Evolutionary conservation across 1,139 yeast species (phyloP).

Genomic region (Pichia sp.): DNA sequence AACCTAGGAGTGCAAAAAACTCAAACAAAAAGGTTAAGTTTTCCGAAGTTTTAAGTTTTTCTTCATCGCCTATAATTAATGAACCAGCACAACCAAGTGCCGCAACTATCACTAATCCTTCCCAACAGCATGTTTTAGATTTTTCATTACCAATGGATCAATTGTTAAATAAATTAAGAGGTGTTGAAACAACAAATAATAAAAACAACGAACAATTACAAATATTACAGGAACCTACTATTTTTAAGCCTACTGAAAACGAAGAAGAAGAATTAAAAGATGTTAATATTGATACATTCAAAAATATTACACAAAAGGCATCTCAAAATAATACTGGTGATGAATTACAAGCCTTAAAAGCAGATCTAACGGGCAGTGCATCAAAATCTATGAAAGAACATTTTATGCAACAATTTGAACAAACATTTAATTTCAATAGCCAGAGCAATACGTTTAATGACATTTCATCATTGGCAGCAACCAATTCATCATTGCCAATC

Average conservation of each 20-base stretch:
- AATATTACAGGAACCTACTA: constrained; percentile 1
- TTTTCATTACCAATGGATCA: constrained; percentile 71
- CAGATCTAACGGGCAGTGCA: constrained; percentile 29
- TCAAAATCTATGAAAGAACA: constrained; percentile 30
- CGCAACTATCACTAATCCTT: constrained; percentile 13
- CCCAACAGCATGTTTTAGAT: constrained; percentile 34
- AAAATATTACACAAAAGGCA: constrained; percentile 14
- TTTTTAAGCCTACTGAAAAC: constrained; percentile 35
- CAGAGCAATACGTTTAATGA: constrained; percentile 1
- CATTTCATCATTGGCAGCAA: constrained; percentile 12
- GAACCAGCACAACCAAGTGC: constrained; percentile 1
- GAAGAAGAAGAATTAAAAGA: constrained; percentile 58
- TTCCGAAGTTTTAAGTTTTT: constrained; percentile 50
- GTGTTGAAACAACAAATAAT: constrained; percentile 2
- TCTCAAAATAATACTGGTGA: constrained; percentile 7
- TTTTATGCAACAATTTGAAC: constrained; percentile 36
- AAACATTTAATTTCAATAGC: constrained; percentile 14
- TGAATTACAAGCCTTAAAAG: constrained; percentile 25
- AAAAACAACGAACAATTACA: not conserved
- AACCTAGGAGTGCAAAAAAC: constrained; percentile 17
- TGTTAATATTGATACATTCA: constrained; percentile 33
- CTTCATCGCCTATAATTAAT: constrained; percentile 22
- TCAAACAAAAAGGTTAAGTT: constrained; percentile 57
- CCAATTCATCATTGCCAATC: not conserved
- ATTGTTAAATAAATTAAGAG: constrained; percentile 41